phyloP scores from a whole-genome alignment of 805 yeast species.

The Yamadazyma phyllophila region DNA sequence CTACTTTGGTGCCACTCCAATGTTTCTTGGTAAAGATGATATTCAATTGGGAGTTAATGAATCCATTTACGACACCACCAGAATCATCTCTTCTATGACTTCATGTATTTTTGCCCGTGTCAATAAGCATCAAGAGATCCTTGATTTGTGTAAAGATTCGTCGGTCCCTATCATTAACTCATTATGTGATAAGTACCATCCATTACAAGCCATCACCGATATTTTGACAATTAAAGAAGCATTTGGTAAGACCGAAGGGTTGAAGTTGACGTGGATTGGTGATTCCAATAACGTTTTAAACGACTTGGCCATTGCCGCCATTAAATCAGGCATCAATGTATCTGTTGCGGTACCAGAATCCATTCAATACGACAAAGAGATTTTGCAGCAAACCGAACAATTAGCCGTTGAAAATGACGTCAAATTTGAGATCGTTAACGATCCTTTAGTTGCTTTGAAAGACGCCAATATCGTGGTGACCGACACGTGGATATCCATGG shows the following conservation, averaged over 20 bases:
- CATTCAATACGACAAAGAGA: constrained; percentile 57
- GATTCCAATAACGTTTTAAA: constrained; percentile 95
- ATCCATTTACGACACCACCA: constrained; percentile 81
- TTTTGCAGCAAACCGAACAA: constrained; percentile 52
- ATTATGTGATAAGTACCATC: constrained; percentile 89
- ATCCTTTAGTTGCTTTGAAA: constrained; percentile 71
- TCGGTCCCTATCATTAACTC: constrained; percentile 91
- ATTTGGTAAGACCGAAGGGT: constrained; percentile 54
- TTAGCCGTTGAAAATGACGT: constrained; percentile 46
- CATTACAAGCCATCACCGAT: constrained; percentile 93
- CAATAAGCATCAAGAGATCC: constrained; percentile 77
- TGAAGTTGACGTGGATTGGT: constrained; percentile 93
- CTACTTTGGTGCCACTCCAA: constrained; percentile 92
- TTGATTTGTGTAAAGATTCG: constrained; percentile 72
- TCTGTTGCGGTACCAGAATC: constrained; percentile 82
- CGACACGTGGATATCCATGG: constrained; percentile 98
- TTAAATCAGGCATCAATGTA: constrained; percentile 80
- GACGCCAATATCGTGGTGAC: constrained; percentile 85
- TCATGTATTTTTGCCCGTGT: constrained; percentile 98
- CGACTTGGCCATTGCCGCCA: constrained; percentile 85
- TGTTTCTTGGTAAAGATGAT: constrained; percentile 95
- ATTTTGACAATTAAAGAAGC: constrained; percentile 80
- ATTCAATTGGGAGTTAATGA: constrained; percentile 97
- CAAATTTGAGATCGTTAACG: constrained; percentile 58
- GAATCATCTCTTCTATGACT: constrained; percentile 91